Evolutionary conservation across 768 basidiomycete genomes (phyloP).

Genomic region (Antrodiella citrinella): DNA sequence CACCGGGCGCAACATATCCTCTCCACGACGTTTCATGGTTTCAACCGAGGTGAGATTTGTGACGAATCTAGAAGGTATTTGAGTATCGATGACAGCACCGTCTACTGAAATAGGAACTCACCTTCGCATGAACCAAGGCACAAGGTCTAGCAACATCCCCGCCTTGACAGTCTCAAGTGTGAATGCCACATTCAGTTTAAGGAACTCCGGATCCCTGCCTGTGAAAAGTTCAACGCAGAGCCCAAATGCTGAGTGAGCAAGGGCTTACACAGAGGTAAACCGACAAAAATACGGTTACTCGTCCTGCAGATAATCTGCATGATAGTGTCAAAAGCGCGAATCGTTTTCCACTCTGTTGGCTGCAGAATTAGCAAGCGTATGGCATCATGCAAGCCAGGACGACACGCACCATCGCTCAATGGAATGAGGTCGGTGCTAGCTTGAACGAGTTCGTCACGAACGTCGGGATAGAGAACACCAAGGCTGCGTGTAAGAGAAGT

Average conservation of each 20-base stretch:
- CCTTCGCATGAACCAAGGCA: neutral
- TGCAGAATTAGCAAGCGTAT: too few species aligned
- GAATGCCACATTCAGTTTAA: neutral
- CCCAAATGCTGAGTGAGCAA: neutral
- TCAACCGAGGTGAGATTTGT: neutral
- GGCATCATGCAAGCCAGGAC: too few species aligned
- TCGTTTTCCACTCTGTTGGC: conserved; percentile 30
- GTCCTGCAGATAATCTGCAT: conserved; percentile 30
- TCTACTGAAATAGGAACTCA: neutral
- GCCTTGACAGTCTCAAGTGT: neutral
- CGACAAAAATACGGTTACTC: conserved; percentile 38
- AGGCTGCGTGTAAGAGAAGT: conserved; percentile 5
- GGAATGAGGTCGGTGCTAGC: conserved; percentile 17
- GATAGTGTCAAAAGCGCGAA: conserved; percentile 19
- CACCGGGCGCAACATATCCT: conserved; percentile 20
- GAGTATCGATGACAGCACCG: neutral
- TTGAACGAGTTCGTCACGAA: conserved; percentile 14
- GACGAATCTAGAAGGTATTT: neutral
- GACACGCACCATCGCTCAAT: conserved; percentile 4
- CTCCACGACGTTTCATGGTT: neutral
- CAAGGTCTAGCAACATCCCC: neutral
- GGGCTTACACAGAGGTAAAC: conserved; percentile 36
- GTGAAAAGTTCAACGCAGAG: neutral
- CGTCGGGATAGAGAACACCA: conserved; percentile 10
- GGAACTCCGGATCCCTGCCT: neutral